A percentile compares a stretch with the other conserved stretches of the same genome.
These are phyloP conservation scores for Maudiozyma humilis DNA, from an alignment of 1,139 yeast species.

Conservation along the genomic window DNA sequence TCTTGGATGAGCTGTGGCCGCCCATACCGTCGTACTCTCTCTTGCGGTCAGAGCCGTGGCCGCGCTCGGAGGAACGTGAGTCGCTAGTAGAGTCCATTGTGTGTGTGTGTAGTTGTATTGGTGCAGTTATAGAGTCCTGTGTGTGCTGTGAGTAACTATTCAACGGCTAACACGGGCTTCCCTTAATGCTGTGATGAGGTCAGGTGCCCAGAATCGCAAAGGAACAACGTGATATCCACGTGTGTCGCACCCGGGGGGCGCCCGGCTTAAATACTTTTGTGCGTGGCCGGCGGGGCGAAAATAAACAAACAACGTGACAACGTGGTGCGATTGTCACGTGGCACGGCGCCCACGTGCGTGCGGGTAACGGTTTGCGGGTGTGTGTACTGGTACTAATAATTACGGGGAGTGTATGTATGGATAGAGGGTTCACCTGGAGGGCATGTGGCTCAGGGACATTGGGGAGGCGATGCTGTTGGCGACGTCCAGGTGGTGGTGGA, in stretches of 20 bases:
- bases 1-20: slow-evolving; percentile 9
- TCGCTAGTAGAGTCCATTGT: neutral
- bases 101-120: neutral
- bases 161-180: neutral
- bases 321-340: neutral
- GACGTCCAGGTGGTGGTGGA: slow-evolving; percentile 17
- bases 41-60: neutral
- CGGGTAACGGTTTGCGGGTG: too few relatives aligned
- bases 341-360: neutral
- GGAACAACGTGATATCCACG: slow-evolving; percentile 18
- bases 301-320: neutral
- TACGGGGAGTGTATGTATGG: neutral
- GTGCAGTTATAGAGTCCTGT: too few relatives aligned
- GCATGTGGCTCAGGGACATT: slow-evolving; percentile 7
- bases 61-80: too few relatives aligned
- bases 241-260: slow-evolving; percentile 5
- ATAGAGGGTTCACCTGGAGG: neutral
- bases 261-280: slow-evolving; percentile 2
- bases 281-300: neutral
- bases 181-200: neutral
- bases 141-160: neutral
- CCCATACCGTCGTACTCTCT: neutral
- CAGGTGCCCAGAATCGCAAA: neutral
- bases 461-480: slow-evolving; percentile 11
- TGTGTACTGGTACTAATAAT: too few relatives aligned